Conservation (phyloP, 1,284 basidiomycete species). For the Leccinum subrobustum region DNA sequence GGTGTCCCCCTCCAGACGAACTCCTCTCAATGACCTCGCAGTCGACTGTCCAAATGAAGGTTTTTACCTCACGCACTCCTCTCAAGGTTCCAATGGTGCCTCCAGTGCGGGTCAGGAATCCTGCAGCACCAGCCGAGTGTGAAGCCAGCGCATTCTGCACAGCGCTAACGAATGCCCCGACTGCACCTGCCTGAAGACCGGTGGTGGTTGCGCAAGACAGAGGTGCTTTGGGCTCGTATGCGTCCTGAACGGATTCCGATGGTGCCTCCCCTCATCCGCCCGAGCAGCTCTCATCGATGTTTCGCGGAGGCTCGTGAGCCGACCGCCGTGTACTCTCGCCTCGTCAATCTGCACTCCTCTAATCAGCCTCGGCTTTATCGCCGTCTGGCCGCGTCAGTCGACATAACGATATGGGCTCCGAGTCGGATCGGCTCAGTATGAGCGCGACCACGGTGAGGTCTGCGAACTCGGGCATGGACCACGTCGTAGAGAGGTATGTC, state of each 20-base stretch:
- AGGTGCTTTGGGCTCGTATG: constrained; percentile 59
- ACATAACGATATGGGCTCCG: constrained; percentile 58
- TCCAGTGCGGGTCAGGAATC: constrained; percentile 36
- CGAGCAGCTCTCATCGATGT: no score
- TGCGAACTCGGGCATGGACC: constrained; percentile 57
- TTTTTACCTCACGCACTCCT: no score
- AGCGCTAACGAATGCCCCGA: constrained; percentile 77
- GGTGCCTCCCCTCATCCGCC: constrained; percentile 8
- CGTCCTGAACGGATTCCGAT: constrained; percentile 16
- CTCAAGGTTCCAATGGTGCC: constrained; percentile 63
- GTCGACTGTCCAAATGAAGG: no score
- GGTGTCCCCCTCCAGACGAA: no score
- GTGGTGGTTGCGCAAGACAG: constrained; percentile 59
- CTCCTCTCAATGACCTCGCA: no score
- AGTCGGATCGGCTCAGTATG: constrained; percentile 41
- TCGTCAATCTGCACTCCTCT: constrained; percentile 37
- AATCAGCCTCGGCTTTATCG: constrained; percentile 43
- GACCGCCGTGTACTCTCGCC: no score
- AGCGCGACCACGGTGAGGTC: constrained; percentile 49
- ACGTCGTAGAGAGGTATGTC: constrained; percentile 63
- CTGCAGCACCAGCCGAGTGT: constrained; percentile 47
- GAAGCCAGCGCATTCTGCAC: constrained; percentile 83
- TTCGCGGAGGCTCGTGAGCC: no score
- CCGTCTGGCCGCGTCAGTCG: constrained; percentile 63
- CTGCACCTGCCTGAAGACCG: constrained; percentile 68